A percentile compares a stretch with the other conserved stretches of the same genome.
These are phyloP conservation scores for Cytospora paraplurivora DNA, from an alignment of 2,329 filamentous ascomycete genomes.

Conservation along the genomic window DNA sequence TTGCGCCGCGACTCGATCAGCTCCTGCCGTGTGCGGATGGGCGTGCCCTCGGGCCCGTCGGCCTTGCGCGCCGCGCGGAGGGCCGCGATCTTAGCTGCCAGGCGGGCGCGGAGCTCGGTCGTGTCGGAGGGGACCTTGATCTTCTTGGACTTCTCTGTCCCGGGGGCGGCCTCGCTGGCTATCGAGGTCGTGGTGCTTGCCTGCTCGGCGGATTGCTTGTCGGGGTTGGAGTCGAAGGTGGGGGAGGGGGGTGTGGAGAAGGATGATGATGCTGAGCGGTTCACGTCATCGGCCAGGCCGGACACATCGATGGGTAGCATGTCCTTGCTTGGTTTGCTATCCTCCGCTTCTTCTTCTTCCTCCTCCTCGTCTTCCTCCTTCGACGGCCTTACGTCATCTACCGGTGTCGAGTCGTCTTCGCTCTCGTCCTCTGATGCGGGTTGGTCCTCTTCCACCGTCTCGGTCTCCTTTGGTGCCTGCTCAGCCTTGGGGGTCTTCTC, in stretches of 20 bases:
- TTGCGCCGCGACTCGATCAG: constrained; percentile 85
- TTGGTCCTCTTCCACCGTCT: constrained; percentile 29
- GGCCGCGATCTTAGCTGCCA: constrained; percentile 81
- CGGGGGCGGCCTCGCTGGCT: constrained; percentile 63
- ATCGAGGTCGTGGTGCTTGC: constrained; percentile 67
- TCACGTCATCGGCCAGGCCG: constrained; percentile 50
- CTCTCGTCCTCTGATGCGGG: constrained; percentile 45
- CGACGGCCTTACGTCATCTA: constrained; percentile 29
- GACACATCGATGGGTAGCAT: constrained; percentile 50
- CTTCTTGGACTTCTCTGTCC: constrained; percentile 63
- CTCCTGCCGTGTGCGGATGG: constrained; percentile 84
- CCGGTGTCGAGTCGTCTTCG: constrained; percentile 18
- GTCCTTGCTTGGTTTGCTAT: constrained; percentile 34
- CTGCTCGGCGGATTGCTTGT: constrained; percentile 48
- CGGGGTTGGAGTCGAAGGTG: constrained; percentile 56
- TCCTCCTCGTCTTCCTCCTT: constrained; percentile 34
- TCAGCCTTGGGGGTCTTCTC: constrained; percentile 26
- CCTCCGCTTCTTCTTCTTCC: constrained; percentile 32
- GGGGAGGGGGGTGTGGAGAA: constrained; percentile 60
- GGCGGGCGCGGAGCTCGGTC: constrained; percentile 73
- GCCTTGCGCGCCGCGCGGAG: constrained; percentile 86
- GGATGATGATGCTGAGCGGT: constrained; percentile 44
- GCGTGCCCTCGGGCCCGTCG: constrained; percentile 77
- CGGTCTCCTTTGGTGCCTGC: constrained; percentile 14
- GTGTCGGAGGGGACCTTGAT: constrained; percentile 71